Evolutionary conservation across 257 asterid species (phyloP).

Genomic region (Forsythia viridissima): DNA sequence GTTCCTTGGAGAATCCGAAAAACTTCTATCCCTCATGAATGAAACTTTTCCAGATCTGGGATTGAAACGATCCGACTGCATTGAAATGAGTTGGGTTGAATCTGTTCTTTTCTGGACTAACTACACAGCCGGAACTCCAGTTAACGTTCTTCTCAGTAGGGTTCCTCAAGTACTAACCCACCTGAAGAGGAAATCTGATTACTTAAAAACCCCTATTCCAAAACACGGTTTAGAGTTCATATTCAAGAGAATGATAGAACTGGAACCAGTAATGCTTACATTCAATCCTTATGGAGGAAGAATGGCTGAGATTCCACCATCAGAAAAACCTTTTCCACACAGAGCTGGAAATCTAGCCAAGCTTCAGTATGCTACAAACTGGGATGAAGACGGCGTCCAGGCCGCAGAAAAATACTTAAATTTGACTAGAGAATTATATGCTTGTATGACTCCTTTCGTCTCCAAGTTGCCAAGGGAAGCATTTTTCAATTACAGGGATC

Average conservation of each 20-base stretch:
- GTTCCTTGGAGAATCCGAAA: conserved; percentile 45
- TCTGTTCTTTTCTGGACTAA: conserved; percentile 53
- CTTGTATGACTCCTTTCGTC: conserved; percentile 45
- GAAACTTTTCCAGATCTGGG: conserved; percentile 43
- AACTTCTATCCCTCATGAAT: conserved; percentile 33
- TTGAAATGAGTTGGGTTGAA: conserved; percentile 57
- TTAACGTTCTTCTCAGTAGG: conserved; percentile 40
- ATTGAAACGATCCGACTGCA: conserved; percentile 36
- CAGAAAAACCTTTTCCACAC: conserved; percentile 48
- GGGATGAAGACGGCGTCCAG: conserved; percentile 41
- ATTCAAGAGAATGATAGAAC: conserved; percentile 52
- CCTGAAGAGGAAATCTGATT: conserved; percentile 66
- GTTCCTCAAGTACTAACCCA: conserved; percentile 25
- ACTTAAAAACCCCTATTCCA: conserved; percentile 45
- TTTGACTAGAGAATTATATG: conserved; percentile 27
- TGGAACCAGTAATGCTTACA: conserved; percentile 27
- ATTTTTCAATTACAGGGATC: conserved; percentile 48
- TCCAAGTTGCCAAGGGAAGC: conserved; percentile 43
- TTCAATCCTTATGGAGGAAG: conserved; percentile 52
- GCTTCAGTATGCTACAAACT: conserved; percentile 47
- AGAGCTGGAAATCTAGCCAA: conserved; percentile 45
- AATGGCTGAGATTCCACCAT: conserved; percentile 41
- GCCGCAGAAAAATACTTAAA: conserved; percentile 27
- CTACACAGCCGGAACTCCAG: conserved; percentile 38
- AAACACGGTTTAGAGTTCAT: conserved; percentile 40